A percentile compares a stretch with the other conserved stretches of the same genome.
Evolutionary conservation across 176 grass and related monocot species (phyloP).

Genomic region (Thalia dealbata): DNA sequence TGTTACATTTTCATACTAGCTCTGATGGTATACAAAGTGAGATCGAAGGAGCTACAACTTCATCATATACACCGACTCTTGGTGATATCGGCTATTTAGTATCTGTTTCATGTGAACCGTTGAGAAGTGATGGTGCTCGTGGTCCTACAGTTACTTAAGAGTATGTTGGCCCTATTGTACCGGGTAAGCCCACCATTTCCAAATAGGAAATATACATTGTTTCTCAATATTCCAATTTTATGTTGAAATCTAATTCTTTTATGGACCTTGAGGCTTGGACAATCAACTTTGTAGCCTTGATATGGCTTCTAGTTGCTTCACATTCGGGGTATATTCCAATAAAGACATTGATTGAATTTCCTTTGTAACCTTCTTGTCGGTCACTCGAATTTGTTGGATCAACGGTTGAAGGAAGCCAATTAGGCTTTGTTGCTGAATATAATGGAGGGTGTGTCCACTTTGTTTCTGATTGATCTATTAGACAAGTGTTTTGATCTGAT

Average conservation of each 20-base stretch:
- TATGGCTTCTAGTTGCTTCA: neutral
- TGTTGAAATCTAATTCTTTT: neutral
- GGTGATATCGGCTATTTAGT: slow-evolving; percentile 63
- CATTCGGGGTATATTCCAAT: slow-evolving; percentile 1
- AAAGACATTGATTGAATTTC: slow-evolving; percentile 12
- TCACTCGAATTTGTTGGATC: slow-evolving; percentile 60
- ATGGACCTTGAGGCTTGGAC: neutral
- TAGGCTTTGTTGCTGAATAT: slow-evolving; percentile 68
- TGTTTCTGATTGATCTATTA: slow-evolving; percentile 10
- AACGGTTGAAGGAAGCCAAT: slow-evolving; percentile 58
- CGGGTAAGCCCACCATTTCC: slow-evolving; percentile 46
- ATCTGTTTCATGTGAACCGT: slow-evolving; percentile 66
- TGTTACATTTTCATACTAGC: slow-evolving; percentile 42
- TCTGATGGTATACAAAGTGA: slow-evolving; percentile 55
- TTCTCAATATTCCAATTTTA: neutral
- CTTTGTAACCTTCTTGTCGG: slow-evolving; percentile 54
- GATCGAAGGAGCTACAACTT: slow-evolving; percentile 50
- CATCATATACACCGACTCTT: slow-evolving; percentile 68
- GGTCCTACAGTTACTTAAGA: slow-evolving; percentile 67
- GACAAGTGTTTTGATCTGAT: slow-evolving; percentile 15
- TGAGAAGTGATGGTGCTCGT: slow-evolving; percentile 68
- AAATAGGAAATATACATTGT: neutral
- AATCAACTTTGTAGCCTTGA: neutral
- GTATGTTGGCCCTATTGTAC: slow-evolving; percentile 65
- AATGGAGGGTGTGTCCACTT: slow-evolving; percentile 55